A percentile compares a stretch with the other conserved stretches of the same genome.
Conservation (phyloP, 2,329 filamentous ascomycete species). For the Lasiodiplodia theobromae region DNA sequence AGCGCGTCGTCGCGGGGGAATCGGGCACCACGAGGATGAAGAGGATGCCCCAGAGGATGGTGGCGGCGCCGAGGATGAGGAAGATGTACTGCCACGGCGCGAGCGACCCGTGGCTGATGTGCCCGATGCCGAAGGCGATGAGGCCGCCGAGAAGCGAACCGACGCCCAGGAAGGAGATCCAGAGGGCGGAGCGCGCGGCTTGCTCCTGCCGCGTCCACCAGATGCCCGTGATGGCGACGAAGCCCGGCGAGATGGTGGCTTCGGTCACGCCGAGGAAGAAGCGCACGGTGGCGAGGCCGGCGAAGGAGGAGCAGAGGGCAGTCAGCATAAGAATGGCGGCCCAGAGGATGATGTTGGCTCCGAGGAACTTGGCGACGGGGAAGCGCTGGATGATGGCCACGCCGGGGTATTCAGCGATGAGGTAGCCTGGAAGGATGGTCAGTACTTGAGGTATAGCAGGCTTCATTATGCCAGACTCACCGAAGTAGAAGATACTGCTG, state of each 20-base stretch:
- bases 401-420: conserved; percentile 64
- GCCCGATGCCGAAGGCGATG: conserved; percentile 53
- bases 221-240: conserved; percentile 63
- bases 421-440: conserved; percentile 28
- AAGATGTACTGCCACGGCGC: conserved; percentile 50
- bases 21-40: conserved; percentile 65
- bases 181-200: conserved; percentile 59
- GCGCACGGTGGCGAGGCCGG: conserved; percentile 66
- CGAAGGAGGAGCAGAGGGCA: conserved; percentile 67
- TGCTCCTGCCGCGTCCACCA: conserved; percentile 68
- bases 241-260: conserved; percentile 54
- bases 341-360: conserved; percentile 60
- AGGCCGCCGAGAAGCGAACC: conserved; percentile 51
- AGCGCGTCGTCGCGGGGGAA: conserved; percentile 66
- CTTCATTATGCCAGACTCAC: conserved; percentile 48
- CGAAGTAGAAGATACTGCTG: conserved; percentile 32
- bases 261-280: conserved; percentile 74
- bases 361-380: conserved; percentile 57
- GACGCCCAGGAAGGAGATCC: conserved; percentile 66
- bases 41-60: conserved; percentile 43
- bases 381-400: conserved; percentile 68
- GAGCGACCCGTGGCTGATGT: conserved; percentile 34
- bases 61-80: conserved; percentile 47
- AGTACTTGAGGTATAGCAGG: not conserved
- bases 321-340: conserved; percentile 65